Base-by-base conservation (phyloP, 495 filamentous ascomycete species). In the Aspergillus leporis region DNA sequence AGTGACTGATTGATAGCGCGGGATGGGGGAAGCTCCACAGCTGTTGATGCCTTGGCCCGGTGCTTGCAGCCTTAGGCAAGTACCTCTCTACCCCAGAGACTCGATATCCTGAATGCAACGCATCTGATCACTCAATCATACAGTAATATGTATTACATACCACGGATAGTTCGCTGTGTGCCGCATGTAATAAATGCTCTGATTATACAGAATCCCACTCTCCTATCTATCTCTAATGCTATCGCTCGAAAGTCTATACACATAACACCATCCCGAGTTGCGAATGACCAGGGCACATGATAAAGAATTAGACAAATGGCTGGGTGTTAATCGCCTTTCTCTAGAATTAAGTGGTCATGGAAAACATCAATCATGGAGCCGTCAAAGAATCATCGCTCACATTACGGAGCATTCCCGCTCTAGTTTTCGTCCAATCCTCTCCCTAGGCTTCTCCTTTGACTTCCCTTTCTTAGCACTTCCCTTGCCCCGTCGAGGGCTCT, bases 371-470 rank as follows among this genome's bases (percentile, higher is more conserved):
- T 19, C 32, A 34, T 23, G 19, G 40, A 51, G 14, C 21, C 32
- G 9, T 48, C 56, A 58, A 38, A 14, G 38, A 28, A 54, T 0
- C 49, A 34, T 31, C 48, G 25, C 23, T 65, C 60, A 64, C 64
- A 67, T 67, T 9, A 65, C 47, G 36, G 74, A 61, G 74, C 91
- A 95, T 67, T 93, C 90, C 49, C 90, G 77, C 53, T 95, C 91
- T 8, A 85, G 83, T 48, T 73, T 79, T 32, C 59, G 68, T 71
- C 61, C 76, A 68, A 59, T 77, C 59, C 75, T 83, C 62, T 76
- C 77, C 56, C 76, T 78, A 18, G 67, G 73, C 51, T 74, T 80
- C 34, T 78, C 75, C 48, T 67, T 75, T 23, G 62, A 34, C 61
- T 74, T 78, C 14, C 66, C 66, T 48, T 67, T 36, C 19, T 52